These are phyloP conservation scores for Colletotrichum theobromicola DNA, from an alignment of 2,329 filamentous ascomycete genomes.

Conservation along the genomic window DNA sequence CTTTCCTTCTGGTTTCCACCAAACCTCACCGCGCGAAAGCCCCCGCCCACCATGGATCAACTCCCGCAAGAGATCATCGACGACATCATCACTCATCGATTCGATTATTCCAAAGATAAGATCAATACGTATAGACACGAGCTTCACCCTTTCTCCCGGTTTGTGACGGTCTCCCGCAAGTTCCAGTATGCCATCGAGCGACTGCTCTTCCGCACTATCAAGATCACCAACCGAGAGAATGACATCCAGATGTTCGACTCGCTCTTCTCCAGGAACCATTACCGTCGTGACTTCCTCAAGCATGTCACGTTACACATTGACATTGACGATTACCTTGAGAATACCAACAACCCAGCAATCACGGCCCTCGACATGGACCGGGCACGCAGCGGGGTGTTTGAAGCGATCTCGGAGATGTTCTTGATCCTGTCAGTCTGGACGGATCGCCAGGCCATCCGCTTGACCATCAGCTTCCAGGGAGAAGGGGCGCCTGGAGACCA, in stretches of 20 bases:
- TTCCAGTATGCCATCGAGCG: neutral
- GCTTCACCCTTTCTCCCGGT: neutral
- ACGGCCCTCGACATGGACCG: neutral
- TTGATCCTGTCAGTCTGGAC: neutral
- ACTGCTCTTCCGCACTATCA: neutral
- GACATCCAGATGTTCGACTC: neutral
- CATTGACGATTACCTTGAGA: neutral
- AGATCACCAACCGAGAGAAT: neutral
- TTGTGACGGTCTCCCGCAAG: neutral
- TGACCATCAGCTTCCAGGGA: neutral
- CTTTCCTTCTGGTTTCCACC: neutral
- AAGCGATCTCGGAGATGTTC: neutral
- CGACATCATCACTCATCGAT: neutral
- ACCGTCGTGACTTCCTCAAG: neutral
- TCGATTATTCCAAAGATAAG: neutral
- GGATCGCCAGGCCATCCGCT: neutral
- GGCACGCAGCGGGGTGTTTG: neutral
- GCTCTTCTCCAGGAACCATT: accelerated
- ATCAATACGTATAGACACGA: neutral
- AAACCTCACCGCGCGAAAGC: neutral
- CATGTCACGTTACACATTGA: neutral
- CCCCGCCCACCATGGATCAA: neutral
- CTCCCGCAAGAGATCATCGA: neutral
- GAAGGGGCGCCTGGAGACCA: too few relatives aligned
- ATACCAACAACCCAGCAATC: neutral